Percentiles rank a stretch among this genome's conserved stretches.
These are phyloP conservation scores for Taphrina pruni DNA, from an alignment of 1,139 yeast genomes.

Conservation along the genomic window DNA sequence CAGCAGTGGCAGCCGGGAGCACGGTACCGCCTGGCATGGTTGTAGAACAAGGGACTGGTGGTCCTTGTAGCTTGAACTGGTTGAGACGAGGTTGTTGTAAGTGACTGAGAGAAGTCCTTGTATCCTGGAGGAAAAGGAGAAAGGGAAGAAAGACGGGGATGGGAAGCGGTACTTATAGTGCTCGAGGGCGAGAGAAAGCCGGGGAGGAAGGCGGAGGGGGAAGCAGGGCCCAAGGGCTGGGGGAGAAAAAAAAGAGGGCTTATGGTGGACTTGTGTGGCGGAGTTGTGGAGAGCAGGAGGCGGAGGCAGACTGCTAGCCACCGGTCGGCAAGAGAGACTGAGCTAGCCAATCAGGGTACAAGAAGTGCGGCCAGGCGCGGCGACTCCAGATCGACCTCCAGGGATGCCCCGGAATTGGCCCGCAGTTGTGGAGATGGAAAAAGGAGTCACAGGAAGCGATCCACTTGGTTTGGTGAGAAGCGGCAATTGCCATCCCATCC, in stretches of 20 bases:
- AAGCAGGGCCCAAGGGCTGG: too few relatives aligned
- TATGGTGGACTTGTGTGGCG: background rate
- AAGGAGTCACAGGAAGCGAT: constrained; percentile 9
- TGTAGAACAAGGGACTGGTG: background rate
- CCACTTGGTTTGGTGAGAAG: too few relatives aligned
- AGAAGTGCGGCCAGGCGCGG: background rate
- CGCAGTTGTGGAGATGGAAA: background rate
- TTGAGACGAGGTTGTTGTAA: background rate
- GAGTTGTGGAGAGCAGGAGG: background rate
- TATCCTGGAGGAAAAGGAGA: constrained; percentile 16
- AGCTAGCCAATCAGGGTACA: too few relatives aligned
- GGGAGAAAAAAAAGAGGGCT: background rate
- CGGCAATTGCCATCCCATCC: background rate
- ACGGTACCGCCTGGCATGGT: constrained; percentile 38
- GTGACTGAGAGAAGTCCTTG: constrained; percentile 1
- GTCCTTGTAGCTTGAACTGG: background rate
- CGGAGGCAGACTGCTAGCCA: background rate
- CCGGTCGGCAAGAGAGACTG: too few relatives aligned
- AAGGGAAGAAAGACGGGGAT: constrained; percentile 13
- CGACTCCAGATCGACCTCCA: background rate
- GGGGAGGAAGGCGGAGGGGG: constrained; percentile 8
- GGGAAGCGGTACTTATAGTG: constrained; percentile 6
- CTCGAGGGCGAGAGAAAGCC: background rate
- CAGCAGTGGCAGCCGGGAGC: constrained; percentile 30
- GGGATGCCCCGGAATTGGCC: background rate